Base-by-base conservation (phyloP, 371 early-diverging fungal species). In the Globomyces sp. region DNA sequence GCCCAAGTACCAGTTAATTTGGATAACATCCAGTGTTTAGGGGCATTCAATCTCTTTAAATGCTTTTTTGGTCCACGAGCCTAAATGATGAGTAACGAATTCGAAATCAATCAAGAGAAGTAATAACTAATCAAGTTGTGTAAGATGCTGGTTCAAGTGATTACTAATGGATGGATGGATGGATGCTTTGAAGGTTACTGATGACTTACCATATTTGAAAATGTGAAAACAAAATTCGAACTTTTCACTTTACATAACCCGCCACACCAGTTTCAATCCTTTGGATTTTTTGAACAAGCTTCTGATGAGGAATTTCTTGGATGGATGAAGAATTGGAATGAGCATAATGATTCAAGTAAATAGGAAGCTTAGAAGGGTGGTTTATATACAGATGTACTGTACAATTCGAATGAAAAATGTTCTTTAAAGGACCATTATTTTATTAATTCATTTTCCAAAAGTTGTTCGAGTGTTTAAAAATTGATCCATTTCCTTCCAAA, bases 11-110 rank as follows among this genome's bases (percentile, higher is more conserved):
- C 99, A 79, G 94, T 90, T 53, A 96, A 89, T 86, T 99, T 99
- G 91, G 98, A 98, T 75, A 99, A 90, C 95, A 99, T 97, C 99
- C 99, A 99, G 89, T 98, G 96, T 88, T 92, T 94, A 85, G 99
- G 99, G 70, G 99, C 99, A 77, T 87, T 89, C 77, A 99, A 90
- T 59, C 99, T 94, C 95, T 99, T 99, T 89, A 99, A 88, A 88
- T 99, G 99, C 88, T 99, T 98, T 86, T 93, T 94, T 74, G 97
- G 98, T 84, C 99, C 99, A 80, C 99, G 92, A 84, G 90, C 92
- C 97, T 92, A 13, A 13, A 43, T 64, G 24, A 46, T 36, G 55
- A 4, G 55, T 36, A 55, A 55, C 4, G 39, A 55, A 55, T 55
- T 47, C 47, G 47, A 47, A 11, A 8, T 6, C 47, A 47, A 47